Conservation (phyloP, 2,329 filamentous ascomycete species). For the Hymenoscyphus linearis region DNA sequence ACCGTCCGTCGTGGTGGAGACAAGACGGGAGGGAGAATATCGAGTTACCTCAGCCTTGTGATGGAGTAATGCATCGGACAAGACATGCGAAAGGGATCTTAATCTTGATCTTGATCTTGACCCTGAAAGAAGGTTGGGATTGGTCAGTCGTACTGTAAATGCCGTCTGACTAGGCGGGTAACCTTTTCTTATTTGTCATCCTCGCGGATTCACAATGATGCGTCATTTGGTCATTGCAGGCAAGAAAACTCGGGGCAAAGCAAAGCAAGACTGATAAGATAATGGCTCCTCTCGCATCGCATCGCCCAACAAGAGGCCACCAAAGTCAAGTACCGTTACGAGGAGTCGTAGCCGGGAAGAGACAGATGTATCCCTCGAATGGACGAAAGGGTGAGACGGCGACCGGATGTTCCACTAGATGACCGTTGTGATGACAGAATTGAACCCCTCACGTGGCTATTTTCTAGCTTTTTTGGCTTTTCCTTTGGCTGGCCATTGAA, state of each 20-base stretch:
- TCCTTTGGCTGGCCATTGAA: no score
- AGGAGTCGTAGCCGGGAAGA: conserved; percentile 3
- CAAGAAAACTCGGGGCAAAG: no score
- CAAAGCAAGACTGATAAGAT: not conserved
- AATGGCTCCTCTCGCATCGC: not conserved
- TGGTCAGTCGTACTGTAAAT: not conserved
- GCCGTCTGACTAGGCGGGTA: not conserved
- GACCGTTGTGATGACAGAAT: not conserved
- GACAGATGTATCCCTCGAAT: conserved; percentile 3
- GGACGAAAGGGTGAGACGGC: not conserved
- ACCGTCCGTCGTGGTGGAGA: not conserved
- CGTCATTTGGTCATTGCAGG: conserved; percentile 4
- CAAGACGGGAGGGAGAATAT: not conserved
- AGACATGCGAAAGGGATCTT: not conserved
- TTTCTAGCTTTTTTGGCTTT: not conserved
- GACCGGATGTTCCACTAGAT: not conserved
- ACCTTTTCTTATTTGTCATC: not conserved
- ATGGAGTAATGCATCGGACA: not conserved
- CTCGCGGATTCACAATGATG: conserved; percentile 7
- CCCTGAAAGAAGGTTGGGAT: conserved; percentile 8
- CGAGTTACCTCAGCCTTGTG: not conserved
- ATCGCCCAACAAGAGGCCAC: not conserved
- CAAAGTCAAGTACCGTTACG: not conserved
- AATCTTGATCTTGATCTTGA: not conserved
- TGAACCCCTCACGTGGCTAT: not conserved